Evolutionary conservation across 345 rosid genomes (phyloP).

Genomic region (Aurinia saxatilis): DNA sequence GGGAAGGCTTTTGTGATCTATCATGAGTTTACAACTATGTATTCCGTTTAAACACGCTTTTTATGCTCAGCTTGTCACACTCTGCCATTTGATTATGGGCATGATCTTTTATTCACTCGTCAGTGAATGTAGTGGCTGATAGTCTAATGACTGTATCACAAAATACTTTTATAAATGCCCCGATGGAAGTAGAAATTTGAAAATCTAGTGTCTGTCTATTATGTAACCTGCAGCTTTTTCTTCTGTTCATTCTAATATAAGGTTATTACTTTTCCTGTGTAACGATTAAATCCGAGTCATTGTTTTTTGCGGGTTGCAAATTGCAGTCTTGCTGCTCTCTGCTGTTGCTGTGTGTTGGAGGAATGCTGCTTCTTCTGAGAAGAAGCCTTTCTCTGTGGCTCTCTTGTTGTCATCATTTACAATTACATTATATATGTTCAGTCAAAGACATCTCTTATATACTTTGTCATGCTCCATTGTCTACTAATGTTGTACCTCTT

Average conservation of each 20-base stretch:
- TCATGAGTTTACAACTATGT: not conserved
- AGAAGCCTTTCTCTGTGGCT: not conserved
- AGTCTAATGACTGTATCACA: not conserved
- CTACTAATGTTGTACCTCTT: constrained; percentile 4
- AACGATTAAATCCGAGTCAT: not conserved
- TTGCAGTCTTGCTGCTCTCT: constrained; percentile 47
- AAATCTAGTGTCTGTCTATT: not conserved
- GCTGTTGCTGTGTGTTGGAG: constrained; percentile 43
- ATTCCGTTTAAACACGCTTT: not conserved
- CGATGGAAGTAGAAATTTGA: not conserved
- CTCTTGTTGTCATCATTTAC: not conserved
- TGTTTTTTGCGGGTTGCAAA: not conserved
- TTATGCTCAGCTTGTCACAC: not conserved
- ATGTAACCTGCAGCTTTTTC: not conserved
- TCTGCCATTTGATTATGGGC: not conserved
- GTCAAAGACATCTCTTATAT: constrained; percentile 1
- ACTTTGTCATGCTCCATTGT: not conserved
- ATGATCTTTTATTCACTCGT: not conserved
- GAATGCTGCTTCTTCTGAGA: constrained; percentile 46
- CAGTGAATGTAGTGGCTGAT: not conserved
- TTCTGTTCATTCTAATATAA: not conserved
- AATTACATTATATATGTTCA: not conserved
- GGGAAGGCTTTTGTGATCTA: not conserved
- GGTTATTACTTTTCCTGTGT: not conserved
- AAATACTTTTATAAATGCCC: not conserved